These are phyloP conservation scores for Hermanozyma aechmeae DNA, from an alignment of 805 yeast species.

Conservation along the genomic window DNA sequence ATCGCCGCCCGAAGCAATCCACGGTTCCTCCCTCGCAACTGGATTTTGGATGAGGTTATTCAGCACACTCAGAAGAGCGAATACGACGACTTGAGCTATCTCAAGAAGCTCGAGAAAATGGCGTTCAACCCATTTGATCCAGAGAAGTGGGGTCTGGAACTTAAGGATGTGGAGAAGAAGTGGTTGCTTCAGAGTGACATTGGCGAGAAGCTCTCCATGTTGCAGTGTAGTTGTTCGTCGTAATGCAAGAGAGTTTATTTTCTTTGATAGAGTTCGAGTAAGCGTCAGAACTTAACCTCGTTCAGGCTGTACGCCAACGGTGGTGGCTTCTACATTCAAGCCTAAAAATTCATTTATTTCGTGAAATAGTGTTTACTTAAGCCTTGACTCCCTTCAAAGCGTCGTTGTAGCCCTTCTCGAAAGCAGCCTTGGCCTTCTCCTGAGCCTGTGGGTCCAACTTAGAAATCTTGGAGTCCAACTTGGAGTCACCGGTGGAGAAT, in stretches of 20 bases:
- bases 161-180: slow-evolving; percentile 45
- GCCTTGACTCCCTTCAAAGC: slow-evolving; percentile 11
- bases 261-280: too few relatives aligned
- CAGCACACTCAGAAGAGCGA: slow-evolving; percentile 43
- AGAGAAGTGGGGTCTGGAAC: slow-evolving; percentile 56
- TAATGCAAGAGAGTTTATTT: too few relatives aligned
- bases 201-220: slow-evolving; percentile 47
- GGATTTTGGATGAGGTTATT: slow-evolving; percentile 82
- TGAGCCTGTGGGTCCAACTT: slow-evolving; percentile 24
- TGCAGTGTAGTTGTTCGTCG: slow-evolving; percentile 65
- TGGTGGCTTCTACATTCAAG: too few relatives aligned
- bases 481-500: slow-evolving; percentile 27
- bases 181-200: slow-evolving; percentile 47
- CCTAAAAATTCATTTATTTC: too few relatives aligned
- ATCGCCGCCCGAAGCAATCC: slow-evolving; percentile 56
- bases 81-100: slow-evolving; percentile 35
- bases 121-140: slow-evolving; percentile 64
- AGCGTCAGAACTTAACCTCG: too few relatives aligned
- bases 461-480: slow-evolving; percentile 26
- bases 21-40: slow-evolving; percentile 69
- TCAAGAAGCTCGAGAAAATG: slow-evolving; percentile 63
- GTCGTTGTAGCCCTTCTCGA: slow-evolving; percentile 30
- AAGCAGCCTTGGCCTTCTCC: slow-evolving; percentile 31
- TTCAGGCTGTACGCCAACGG: too few relatives aligned
- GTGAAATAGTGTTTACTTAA: too few relatives aligned